phyloP scores from a whole-genome alignment of 441 rosid species.

The Syzygium syzygioides region DNA sequence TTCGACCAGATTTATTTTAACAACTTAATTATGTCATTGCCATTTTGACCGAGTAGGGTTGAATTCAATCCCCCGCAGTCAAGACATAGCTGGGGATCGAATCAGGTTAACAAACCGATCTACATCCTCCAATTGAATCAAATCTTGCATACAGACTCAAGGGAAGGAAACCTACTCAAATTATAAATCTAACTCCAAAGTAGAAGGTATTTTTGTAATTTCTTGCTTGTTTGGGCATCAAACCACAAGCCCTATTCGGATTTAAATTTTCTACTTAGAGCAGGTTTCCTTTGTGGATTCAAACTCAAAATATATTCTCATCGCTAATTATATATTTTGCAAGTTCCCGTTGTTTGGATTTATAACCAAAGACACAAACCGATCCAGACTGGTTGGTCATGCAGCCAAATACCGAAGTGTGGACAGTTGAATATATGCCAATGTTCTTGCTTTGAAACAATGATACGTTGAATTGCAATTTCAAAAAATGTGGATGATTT shows the following conservation, averaged over 20 bases:
- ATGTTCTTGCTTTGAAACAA: neutral
- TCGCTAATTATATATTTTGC: neutral
- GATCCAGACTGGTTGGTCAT: neutral
- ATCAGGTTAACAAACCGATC: no score
- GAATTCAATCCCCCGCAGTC: neutral
- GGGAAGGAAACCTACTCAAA: no score
- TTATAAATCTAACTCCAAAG: no score
- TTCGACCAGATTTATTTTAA: neutral
- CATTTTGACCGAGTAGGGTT: constrained; percentile 18
- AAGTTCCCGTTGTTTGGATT: neutral
- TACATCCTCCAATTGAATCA: no score
- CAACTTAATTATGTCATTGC: neutral
- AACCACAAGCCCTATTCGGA: no score
- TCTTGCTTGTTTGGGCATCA: no score
- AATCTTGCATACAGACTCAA: no score
- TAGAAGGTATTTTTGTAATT: no score
- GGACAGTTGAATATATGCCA: neutral
- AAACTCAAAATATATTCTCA: no score
- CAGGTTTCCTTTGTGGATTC: no score
- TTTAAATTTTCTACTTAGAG: no score
- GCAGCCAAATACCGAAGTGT: neutral
- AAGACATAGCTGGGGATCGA: no score
- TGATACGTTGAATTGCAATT: neutral
- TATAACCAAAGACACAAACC: neutral
- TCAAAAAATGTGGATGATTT: neutral